These are phyloP conservation scores for Cucumis melo DNA, from an alignment of 306 rosid species.

Conservation along the genomic window DNA sequence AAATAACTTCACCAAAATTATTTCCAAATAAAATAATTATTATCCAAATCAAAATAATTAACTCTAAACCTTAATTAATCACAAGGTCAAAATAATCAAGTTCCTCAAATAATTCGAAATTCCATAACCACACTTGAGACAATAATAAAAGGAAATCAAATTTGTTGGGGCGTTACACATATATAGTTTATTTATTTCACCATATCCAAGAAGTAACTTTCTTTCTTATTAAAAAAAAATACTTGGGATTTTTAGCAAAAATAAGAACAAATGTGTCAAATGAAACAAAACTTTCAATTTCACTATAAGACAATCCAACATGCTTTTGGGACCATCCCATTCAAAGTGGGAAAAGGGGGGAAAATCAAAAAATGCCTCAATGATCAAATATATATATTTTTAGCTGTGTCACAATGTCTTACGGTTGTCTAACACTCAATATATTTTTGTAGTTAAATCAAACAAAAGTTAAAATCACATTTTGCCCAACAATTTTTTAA, in stretches of 20 bases:
- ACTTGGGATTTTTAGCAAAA: not conserved
- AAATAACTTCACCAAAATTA: too few relatives aligned
- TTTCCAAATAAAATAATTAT: too few relatives aligned
- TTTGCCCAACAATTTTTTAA: not conserved
- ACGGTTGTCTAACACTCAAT: not conserved
- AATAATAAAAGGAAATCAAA: too few relatives aligned
- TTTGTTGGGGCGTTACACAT: too few relatives aligned
- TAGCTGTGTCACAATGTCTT: not conserved
- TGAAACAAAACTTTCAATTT: not conserved
- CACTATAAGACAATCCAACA: not conserved
- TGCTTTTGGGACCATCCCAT: not conserved
- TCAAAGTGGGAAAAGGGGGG: not conserved
- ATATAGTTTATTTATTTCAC: too few relatives aligned
- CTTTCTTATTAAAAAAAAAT: not conserved
- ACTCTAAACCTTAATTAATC: too few relatives aligned
- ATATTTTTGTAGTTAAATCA: not conserved
- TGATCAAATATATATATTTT: not conserved
- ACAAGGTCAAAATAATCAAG: too few relatives aligned
- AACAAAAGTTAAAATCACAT: not conserved
- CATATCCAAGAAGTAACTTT: too few relatives aligned
- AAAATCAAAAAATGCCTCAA: not conserved
- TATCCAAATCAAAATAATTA: too few relatives aligned
- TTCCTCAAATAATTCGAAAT: too few relatives aligned
- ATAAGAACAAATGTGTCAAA: not conserved
- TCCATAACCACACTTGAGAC: too few relatives aligned